Evolutionary conservation across 805 yeast genomes (phyloP).

Genomic region (Sporopachydermia lactativora): DNA sequence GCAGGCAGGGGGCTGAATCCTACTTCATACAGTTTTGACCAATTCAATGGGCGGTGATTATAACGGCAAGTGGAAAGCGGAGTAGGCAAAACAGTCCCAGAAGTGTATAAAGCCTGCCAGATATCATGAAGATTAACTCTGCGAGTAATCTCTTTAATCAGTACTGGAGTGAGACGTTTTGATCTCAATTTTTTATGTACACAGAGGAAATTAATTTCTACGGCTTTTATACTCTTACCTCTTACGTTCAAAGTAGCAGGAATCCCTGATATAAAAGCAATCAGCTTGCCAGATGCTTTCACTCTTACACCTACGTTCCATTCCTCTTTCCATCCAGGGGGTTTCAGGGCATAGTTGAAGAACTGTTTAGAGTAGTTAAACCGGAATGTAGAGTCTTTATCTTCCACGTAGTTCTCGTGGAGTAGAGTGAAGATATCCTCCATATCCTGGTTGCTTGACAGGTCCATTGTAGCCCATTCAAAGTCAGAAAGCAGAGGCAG

Average conservation of each 20-base stretch:
- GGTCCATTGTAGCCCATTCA: constrained; percentile 78
- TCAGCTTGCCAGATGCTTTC: constrained; percentile 55
- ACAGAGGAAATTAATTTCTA: constrained; percentile 87
- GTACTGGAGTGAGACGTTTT: constrained; percentile 88
- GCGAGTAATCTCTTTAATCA: constrained; percentile 89
- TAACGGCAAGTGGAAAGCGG: constrained; percentile 83
- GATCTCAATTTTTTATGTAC: constrained; percentile 87
- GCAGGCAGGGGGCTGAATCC: constrained; percentile 78
- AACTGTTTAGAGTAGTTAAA: constrained; percentile 78
- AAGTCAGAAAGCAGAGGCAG: constrained; percentile 62
- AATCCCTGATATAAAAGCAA: constrained; percentile 86
- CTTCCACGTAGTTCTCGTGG: constrained; percentile 90
- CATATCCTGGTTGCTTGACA: constrained; percentile 38
- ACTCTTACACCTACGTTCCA: constrained; percentile 95
- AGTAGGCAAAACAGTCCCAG: constrained; percentile 83
- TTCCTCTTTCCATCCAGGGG: constrained; percentile 83
- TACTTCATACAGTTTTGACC: constrained; percentile 80
- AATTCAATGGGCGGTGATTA: constrained; percentile 85
- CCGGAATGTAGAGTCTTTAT: constrained; percentile 80
- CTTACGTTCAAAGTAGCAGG: constrained; percentile 61
- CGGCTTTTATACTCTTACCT: constrained; percentile 40
- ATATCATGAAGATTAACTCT: constrained; percentile 72
- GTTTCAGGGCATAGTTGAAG: constrained; percentile 83
- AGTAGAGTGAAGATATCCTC: constrained; percentile 69
- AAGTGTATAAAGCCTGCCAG: constrained; percentile 95